phyloP scores from a whole-genome alignment of 106 monocot genomes.

The Platanthera zijinensis region DNA sequence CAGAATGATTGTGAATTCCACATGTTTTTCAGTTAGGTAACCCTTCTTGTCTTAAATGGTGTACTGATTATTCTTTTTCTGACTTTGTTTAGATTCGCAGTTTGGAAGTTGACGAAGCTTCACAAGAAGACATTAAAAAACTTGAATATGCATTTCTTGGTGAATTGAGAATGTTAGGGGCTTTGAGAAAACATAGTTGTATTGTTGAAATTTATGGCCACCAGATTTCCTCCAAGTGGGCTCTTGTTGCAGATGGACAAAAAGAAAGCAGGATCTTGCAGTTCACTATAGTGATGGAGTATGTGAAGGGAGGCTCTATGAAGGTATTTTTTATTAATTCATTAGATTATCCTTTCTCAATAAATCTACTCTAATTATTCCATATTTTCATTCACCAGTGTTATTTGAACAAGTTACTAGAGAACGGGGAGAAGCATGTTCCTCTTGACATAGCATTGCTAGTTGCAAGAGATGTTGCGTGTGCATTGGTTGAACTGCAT shows the following conservation, averaged over 20 bases:
- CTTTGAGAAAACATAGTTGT: constrained; percentile 69
- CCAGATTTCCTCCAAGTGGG: constrained; percentile 80
- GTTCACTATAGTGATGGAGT: constrained; percentile 83
- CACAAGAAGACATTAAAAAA: constrained; percentile 50
- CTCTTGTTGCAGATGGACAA: constrained; percentile 28
- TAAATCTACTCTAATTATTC: not conserved
- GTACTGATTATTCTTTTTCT: not conserved
- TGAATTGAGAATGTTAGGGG: constrained; percentile 83
- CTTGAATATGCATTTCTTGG: constrained; percentile 77
- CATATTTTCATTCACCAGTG: constrained; percentile 23
- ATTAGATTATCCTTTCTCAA: constrained; percentile 1
- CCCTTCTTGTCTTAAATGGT: not conserved
- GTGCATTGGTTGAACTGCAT: constrained; percentile 79
- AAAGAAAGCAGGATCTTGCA: constrained; percentile 53
- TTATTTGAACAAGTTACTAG: constrained; percentile 56
- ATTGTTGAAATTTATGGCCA: constrained; percentile 94
- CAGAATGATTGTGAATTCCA: not conserved
- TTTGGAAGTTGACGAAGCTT: constrained; percentile 35
- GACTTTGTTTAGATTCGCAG: constrained; percentile 46
- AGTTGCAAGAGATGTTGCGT: constrained; percentile 79
- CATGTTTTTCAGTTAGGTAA: not conserved
- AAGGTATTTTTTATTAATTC: constrained; percentile 40
- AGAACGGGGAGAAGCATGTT: constrained; percentile 55
- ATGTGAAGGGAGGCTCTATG: constrained; percentile 77
- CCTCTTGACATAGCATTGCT: constrained; percentile 51